These are phyloP conservation scores for Veloporphyrellus conicus DNA, from an alignment of 1,284 basidiomycete species.

Conservation along the genomic window DNA sequence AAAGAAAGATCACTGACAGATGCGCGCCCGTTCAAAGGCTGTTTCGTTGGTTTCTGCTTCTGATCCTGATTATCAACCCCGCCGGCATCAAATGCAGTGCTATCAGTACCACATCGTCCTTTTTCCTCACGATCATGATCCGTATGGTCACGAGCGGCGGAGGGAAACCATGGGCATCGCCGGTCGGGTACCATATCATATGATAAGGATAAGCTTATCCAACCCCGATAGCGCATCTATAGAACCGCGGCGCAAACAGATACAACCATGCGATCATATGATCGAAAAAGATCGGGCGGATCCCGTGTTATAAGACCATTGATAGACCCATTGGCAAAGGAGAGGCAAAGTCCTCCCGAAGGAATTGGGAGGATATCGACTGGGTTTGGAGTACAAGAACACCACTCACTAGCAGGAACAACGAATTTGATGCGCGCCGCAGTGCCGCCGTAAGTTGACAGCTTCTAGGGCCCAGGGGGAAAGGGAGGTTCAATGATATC, in stretches of 20 bases:
- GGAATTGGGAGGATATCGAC: not conserved
- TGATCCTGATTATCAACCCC: not conserved
- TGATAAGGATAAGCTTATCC: not conserved
- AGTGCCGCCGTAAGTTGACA: too few relatives aligned
- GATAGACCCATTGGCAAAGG: not conserved
- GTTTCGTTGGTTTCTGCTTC: not conserved
- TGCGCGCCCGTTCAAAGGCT: not conserved
- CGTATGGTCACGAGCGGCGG: not conserved
- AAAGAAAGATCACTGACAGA: too few relatives aligned
- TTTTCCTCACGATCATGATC: not conserved
- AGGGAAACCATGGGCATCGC: not conserved
- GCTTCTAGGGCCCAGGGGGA: too few relatives aligned
- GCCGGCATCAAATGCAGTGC: not conserved
- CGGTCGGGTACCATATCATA: not conserved
- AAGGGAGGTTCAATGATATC: not conserved
- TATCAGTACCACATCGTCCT: not conserved
- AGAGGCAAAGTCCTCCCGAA: not conserved
- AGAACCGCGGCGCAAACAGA: not conserved
- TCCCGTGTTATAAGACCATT: too few relatives aligned
- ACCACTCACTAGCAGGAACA: not conserved
- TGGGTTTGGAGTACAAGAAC: not conserved
- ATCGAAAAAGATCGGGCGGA: too few relatives aligned
- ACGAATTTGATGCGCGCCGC: not conserved
- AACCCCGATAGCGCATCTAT: not conserved
- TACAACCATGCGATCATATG: not conserved